Conservation (phyloP, 2,329 filamentous ascomycete species). For the Cryphonectria parasitica region DNA sequence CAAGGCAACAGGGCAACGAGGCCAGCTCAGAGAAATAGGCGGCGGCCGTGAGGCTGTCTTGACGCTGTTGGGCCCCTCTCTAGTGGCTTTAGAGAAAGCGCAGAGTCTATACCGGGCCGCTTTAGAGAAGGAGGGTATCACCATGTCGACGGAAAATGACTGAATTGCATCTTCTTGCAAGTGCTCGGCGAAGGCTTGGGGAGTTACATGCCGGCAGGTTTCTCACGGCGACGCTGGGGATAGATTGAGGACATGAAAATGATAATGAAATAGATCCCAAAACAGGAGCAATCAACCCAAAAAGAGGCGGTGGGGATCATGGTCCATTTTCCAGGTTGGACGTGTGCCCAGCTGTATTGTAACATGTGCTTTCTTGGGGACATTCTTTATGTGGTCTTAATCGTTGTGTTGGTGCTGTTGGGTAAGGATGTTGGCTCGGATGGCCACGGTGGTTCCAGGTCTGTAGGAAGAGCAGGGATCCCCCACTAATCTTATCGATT, state of each 20-base stretch:
- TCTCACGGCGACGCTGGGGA: background rate
- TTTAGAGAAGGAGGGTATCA: conserved; percentile 64
- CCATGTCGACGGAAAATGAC: conserved; percentile 28
- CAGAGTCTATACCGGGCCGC: conserved; percentile 72
- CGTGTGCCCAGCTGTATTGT: background rate
- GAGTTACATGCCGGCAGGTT: background rate
- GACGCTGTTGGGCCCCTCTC: conserved; percentile 75
- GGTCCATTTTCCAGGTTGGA: background rate
- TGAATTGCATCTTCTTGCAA: background rate
- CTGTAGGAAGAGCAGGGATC: conserved; percentile 10
- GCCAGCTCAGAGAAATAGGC: conserved; percentile 70
- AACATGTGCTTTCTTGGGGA: background rate
- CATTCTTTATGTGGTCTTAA: too few relatives aligned
- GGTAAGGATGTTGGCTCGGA: background rate
- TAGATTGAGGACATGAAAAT: background rate
- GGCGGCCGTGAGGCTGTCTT: conserved; percentile 79
- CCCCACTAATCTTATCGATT: conserved; percentile 6
- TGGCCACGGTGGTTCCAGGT: background rate
- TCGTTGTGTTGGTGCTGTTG: too few relatives aligned
- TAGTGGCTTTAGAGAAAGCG: conserved; percentile 72
- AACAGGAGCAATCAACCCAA: background rate
- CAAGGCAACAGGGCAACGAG: conserved; percentile 73
- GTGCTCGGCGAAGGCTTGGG: background rate
- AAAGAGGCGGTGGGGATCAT: too few relatives aligned
- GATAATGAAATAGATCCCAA: background rate